Evolutionary conservation across 495 filamentous ascomycete species (phyloP), one percentile per base, ranked within the genome.

Genomic region (Tuber aestivum): DNA sequence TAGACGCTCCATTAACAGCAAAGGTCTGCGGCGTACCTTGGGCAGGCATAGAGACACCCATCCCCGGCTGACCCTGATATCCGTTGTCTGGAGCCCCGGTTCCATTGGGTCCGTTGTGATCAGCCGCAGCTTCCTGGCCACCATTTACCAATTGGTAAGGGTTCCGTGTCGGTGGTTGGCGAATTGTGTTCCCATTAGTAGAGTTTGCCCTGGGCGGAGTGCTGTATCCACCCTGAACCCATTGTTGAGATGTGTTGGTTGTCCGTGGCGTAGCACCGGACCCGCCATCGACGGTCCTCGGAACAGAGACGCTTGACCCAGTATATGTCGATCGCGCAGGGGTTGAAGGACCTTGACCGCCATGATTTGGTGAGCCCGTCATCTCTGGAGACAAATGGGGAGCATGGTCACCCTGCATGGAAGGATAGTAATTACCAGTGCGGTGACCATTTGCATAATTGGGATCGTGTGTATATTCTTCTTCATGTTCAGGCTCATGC

Each of bases 71-170:
- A 18, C 88, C 85, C 70, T 88, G 87, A 80, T 97, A 97, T 41
- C 89, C 89, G 81, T 94, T 93, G 1, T 82, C 80, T 70, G 74
- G 74, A 61, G 70, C 70, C 72, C 80, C 68, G 21, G 80, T 73
- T 69, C 74, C 76, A 61, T 77, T 82, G 50, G 76, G 72, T 56
- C 80, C 80, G 50, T 70, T 74, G 70, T 82, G 79, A 71, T 82
- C 80, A 42, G 80, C 70, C 68, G 80, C 50, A 72, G 79, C 72
- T 74, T 94, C 92, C 32, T 65, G 56, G 56, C 56, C 56, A 83
- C 95, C 94, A 81, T 91, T 94, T 83, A 97, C 94, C 69, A 95
- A 90, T 85, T 91, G 95, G 87, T 97, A 97, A 61, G 97, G 86
- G 79, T 91, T 95, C 84, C 93, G 93, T 0, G 92, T 89, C 7